Base-by-base conservation (phyloP, 2,329 filamentous ascomycete species). In the Colletotrichum sp. region DNA sequence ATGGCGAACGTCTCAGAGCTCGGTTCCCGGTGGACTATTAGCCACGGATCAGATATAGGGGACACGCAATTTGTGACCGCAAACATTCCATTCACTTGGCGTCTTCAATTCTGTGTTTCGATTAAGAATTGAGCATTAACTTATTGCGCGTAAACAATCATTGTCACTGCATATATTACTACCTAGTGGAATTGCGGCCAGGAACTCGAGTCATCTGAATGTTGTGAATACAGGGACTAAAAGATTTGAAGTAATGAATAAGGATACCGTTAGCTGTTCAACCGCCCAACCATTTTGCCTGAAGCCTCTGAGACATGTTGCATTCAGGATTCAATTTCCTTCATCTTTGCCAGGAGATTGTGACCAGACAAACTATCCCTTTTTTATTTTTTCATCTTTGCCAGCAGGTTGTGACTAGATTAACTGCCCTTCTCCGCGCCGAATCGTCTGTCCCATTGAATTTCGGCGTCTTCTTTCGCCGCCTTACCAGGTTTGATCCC, bases 1-100 rank as follows among this genome's bases (percentile, higher is more conserved):
- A 71, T 28, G 72, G 72, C 13, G 57, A 74, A 60, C 59, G 71
- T 6, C 44, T 75, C 5, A 34, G 71, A 9, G 64, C 36, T 7
- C n/a, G 36, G 1, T 73, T 73, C 18, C 69, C 69, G 2, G 69
- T 71, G 6, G 16, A 71, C 44, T 71, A 66, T 24, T 71, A 59
- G 67, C 4, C n/a, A 6, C 16, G 26, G 57, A 28, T 13, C 57
- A 59, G 18, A 7, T 4, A 7, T 49, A 39, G 28, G 6, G 44
- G 44, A 13, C n/a, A 52, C 44, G 44, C 10, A 21, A 52, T 21
- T 21, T 21, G 44, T 32, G 12, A 5, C 8, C 28, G 26, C 9
- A 13, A 5, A 68, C 18, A 63, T 16, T 26, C 24, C 60, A 63
- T 30, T 63, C 12, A 32, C 30, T 63, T 63, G 28, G 30, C 16